Percentiles rank a stretch among this genome's conserved stretches.
phyloP scores from a whole-genome alignment of 371 early-diverging fungal genomes.

The Apophysomyces ossiformis region DNA sequence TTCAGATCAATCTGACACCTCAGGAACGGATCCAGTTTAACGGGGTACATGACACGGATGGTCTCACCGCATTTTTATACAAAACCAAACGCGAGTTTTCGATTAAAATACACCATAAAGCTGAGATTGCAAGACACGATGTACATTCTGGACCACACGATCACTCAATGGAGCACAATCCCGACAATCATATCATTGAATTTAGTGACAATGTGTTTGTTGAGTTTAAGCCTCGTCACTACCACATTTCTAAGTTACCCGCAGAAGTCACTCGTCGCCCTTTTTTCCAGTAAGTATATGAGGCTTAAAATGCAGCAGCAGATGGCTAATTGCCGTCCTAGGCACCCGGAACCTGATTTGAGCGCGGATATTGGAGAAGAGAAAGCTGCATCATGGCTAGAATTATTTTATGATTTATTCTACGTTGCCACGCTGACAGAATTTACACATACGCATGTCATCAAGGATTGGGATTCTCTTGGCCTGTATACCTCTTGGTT shows the following conservation, averaged over 20 bases:
- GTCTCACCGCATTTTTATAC: conserved; percentile 56
- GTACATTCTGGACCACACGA: not conserved
- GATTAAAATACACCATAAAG: conserved; percentile 55
- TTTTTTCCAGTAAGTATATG: conserved; percentile 44
- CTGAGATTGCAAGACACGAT: conserved; percentile 31
- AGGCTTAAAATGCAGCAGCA: not conserved
- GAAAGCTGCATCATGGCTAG: conserved; percentile 56
- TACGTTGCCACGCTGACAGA: conserved; percentile 63
- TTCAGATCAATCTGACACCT: conserved; percentile 44
- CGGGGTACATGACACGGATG: conserved; percentile 60
- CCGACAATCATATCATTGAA: conserved; percentile 40
- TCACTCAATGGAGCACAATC: conserved; percentile 28
- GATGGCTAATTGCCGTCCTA: conserved; percentile 1
- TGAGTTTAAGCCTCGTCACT: conserved; percentile 46
- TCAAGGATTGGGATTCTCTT: conserved; percentile 59
- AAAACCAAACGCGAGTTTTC: conserved; percentile 59
- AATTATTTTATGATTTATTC: conserved; percentile 63
- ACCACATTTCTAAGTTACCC: conserved; percentile 18
- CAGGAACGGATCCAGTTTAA: conserved; percentile 54
- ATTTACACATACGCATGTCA: conserved; percentile 63
- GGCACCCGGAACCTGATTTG: conserved; percentile 51
- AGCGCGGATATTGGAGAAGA: conserved; percentile 58
- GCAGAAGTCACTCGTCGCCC: conserved; percentile 40
- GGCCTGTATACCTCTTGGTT: conserved; percentile 61
- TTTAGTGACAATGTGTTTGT: conserved; percentile 50